A percentile compares a stretch with the other conserved stretches of the same genome.
Conservation (phyloP, 2,329 filamentous ascomycete genomes). For the Alternaria panax region DNA sequence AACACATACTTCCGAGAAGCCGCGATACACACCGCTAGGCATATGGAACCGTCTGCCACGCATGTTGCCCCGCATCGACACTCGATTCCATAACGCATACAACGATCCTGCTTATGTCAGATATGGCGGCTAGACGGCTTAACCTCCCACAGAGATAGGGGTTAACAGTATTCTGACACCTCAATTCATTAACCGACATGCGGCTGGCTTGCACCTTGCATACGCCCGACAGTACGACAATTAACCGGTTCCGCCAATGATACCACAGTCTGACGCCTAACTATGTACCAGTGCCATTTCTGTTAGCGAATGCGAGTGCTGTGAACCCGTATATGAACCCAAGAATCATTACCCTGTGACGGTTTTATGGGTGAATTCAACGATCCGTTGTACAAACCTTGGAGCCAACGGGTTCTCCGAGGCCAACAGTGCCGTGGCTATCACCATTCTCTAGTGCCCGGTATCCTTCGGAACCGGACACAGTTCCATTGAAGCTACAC, state of each 20-base stretch:
- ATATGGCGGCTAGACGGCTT: background rate
- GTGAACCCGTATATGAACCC: background rate
- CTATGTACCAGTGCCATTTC: background rate
- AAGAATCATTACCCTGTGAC: background rate
- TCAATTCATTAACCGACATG: background rate
- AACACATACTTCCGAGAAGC: background rate
- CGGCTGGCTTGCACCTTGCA: background rate
- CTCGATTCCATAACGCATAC: background rate
- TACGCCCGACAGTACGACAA: slow-evolving; percentile 1
- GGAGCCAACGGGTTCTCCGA: background rate
- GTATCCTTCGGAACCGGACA: too few species aligned
- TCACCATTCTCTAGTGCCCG: background rate
- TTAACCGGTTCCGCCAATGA: background rate
- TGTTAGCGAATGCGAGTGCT: background rate
- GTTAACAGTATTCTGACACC: background rate
- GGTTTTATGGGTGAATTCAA: background rate
- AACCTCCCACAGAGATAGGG: background rate
- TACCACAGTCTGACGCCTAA: background rate
- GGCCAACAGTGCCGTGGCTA: background rate
- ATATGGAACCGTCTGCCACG: background rate
- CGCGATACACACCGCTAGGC: background rate
- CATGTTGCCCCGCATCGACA: background rate
- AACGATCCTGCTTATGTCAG: slow-evolving; percentile 1
- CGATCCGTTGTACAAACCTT: background rate
- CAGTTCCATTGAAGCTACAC: background rate